These are phyloP conservation scores for Phlebopus sp. DNA, from an alignment of 1,284 basidiomycete genomes.

Conservation along the genomic window DNA sequence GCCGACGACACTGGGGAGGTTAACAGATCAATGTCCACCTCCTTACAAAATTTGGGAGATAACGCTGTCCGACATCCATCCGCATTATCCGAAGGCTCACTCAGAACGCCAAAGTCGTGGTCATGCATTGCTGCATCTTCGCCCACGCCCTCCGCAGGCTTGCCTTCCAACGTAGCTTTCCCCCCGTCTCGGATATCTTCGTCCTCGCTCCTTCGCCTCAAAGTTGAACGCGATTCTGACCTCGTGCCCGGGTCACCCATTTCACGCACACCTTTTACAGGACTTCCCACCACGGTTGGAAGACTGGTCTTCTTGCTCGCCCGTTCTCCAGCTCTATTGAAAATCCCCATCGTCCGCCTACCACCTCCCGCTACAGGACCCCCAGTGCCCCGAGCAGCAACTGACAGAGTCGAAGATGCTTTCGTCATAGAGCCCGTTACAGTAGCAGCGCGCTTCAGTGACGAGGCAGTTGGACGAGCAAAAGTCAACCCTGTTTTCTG, in stretches of 20 bases:
- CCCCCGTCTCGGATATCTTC: conserved; percentile 31
- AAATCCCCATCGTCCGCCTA: conserved; percentile 20
- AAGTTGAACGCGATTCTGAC: conserved; percentile 1
- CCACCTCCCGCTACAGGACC: conserved; percentile 2
- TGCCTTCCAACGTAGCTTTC: conserved; percentile 14
- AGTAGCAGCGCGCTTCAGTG: conserved; percentile 27
- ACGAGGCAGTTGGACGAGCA: conserved; percentile 32
- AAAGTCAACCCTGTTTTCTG: conserved; percentile 14
- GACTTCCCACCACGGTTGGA: conserved; percentile 56
- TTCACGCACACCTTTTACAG: conserved; percentile 40
- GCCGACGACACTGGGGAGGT: conserved; percentile 22
- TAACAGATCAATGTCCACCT: conserved; percentile 12
- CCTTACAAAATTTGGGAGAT: not conserved
- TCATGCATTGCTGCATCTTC: conserved; percentile 7
- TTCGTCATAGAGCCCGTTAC: conserved; percentile 1
- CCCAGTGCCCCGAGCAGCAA: conserved; percentile 1
- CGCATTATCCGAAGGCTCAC: not conserved
- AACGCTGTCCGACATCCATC: conserved; percentile 2
- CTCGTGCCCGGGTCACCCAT: not conserved
- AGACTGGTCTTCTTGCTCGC: conserved; percentile 65
- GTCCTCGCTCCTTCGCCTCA: conserved; percentile 5
- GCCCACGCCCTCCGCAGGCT: not conserved
- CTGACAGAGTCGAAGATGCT: not conserved
- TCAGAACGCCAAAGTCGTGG: not conserved
- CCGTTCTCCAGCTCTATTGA: conserved; percentile 39